Base-by-base conservation (phyloP, 176 grass and related monocot species). In the Cymbopogon citratus region DNA sequence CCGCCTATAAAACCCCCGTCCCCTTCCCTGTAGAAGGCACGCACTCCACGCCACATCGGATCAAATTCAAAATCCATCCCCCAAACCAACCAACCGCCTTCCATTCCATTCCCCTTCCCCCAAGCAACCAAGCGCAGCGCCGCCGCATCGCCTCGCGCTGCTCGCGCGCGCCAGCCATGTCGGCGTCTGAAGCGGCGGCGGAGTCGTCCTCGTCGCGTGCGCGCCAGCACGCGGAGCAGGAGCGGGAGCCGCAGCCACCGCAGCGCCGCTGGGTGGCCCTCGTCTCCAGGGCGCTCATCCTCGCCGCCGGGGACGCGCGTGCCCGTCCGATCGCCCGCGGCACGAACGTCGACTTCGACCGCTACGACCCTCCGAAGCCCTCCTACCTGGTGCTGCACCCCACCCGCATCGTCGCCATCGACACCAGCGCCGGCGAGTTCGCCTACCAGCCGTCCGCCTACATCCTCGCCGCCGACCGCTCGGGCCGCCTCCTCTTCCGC, bases 331-430 rank as follows among this genome's bases (percentile, higher is more conserved):
- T 23, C 10, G 0, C 16, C 62, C 18, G 0, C 8, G 40, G 27
- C 60, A 7, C 11, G 5, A 61, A 34, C 61, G 2, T 64, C 59
- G 5, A 44, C 2, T 25, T 78, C 14, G 39, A 45, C 2, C 7
- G 45, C 39, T 5, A 31, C 3, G 5, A 21, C 38, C 59, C 59
- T 5, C 76, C 60, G 7, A 5, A 1, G 14, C 15, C 18, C 9
- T 78, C 39, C 9, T 52, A 51, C 71, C 71, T 74, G 24, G 75
- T 26, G 25, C 76, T 78, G n/a, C n/a, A n/a, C n/a, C n/a, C n/a
- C n/a, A n/a, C n/a, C n/a, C n/a, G n/a, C n/a, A n/a, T n/a, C n/a
- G n/a, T n/a, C n/a, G n/a, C n/a, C n/a, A n/a, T n/a, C n/a, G n/a
- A n/a, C n/a, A n/a, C n/a, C n/a, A n/a, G 39, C 60, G 18, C 10